Percentiles rank a stretch among this genome's conserved stretches.
Conservation (phyloP, 148 eudicot genomes). For the Diospyros lotus region DNA sequence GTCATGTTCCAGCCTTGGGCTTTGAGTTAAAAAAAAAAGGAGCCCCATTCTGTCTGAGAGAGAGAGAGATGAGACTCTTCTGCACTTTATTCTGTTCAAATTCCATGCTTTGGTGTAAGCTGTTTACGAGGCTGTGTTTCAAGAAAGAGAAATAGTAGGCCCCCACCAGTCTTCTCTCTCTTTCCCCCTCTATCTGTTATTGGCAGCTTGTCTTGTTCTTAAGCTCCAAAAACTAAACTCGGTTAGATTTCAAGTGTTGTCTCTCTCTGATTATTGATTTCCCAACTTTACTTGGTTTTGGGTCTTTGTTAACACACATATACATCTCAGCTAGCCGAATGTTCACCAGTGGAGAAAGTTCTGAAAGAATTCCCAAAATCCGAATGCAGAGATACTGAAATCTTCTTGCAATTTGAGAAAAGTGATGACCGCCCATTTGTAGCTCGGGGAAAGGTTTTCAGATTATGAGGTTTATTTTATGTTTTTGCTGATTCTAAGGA, state of each 20-base stretch:
- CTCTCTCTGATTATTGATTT: neutral
- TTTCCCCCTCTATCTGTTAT: constrained; percentile 15
- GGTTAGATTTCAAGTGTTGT: constrained; percentile 8
- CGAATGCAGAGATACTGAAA: constrained; percentile 1
- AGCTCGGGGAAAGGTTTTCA: too few species aligned
- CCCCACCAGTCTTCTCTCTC: neutral
- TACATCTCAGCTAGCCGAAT: neutral
- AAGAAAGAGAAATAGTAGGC: constrained; percentile 9
- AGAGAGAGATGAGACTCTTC: constrained; percentile 8
- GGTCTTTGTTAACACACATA: neutral
- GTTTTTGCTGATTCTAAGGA: neutral
- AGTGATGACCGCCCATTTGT: neutral
- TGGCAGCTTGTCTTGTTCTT: constrained; percentile 47
- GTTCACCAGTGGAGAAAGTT: neutral
- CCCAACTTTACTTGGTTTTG: too few species aligned
- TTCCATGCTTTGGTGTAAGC: constrained; percentile 40
- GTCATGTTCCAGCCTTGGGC: constrained; percentile 21
- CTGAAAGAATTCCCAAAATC: neutral
- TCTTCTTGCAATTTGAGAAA: neutral
- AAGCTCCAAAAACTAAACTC: constrained; percentile 28
- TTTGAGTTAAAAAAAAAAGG: constrained; percentile 18
- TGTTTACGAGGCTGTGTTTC: constrained; percentile 24
- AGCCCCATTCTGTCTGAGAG: neutral
- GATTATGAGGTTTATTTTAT: too few species aligned
- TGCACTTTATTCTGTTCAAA: constrained; percentile 79